Base-by-base conservation (phyloP, 257 asterid genomes). In the Striga asiatica region DNA sequence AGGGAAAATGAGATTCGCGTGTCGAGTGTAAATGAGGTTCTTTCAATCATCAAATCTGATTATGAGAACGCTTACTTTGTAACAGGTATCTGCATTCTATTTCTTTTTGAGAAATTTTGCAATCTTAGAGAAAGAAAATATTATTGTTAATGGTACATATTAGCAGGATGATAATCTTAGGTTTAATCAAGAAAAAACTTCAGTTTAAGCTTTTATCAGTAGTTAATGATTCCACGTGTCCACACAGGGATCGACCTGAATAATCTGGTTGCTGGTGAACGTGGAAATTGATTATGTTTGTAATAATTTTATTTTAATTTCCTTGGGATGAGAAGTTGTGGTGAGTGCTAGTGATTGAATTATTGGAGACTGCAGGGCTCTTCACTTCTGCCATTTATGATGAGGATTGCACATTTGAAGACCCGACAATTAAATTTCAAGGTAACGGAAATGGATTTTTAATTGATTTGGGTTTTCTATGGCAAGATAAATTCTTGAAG, bases 361-460 rank as follows among this genome's bases (percentile, higher is more conserved):
- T 35, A 35, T 10, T 35, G 42, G 21, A 57, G 43, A 28, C n/a
- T 57, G 50, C 23, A 83, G 94, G 95, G 35, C 57, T 38, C 58
- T 88, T 88, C 71, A 84, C 95, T 18, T 59, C 78, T 34, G 75
- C 66, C 41, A 78, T 88, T 64, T 88, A 88, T 69, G 91, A 84
- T 12, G 85, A 74, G 47, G 85, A 88, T 51, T 88, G 95, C 78
- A 66, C 56, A 55, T 88, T 88, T 70, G 97, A 79, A 76, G 97
- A 88, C 38, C 97, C 97, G 56, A 88, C 97, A 34, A 84, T 88
- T 66, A 74, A 76, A 68, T 84, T 88, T 65, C 78, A 64, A 47
- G 97, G 97, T 83, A 66, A n/a, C n/a, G n/a, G n/a, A n/a, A n/a
- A n/a, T n/a, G n/a, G n/a, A n/a, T n/a, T n/a, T n/a, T n/a, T n/a